These are phyloP conservation scores for Quercus alba DNA, from an alignment of 306 rosid genomes.

Conservation along the genomic window DNA sequence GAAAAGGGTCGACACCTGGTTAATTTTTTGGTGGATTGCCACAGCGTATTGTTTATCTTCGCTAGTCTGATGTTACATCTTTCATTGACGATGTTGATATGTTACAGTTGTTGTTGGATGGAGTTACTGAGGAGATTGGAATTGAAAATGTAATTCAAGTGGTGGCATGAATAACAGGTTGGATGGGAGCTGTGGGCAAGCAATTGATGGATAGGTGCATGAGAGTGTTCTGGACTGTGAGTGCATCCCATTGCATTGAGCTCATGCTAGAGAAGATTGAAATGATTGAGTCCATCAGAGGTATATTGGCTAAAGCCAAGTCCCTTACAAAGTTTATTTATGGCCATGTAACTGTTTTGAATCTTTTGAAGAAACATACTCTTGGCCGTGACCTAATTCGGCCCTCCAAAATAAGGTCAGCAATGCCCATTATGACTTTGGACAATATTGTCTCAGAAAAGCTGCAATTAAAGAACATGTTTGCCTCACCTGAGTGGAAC, in stretches of 20 bases:
- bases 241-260: slow-evolving; percentile 27
- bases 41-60: slow-evolving; percentile 16
- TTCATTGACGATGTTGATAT: background rate
- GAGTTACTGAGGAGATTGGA: slow-evolving; percentile 13
- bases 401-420: slow-evolving; percentile 20
- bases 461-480: slow-evolving; percentile 8
- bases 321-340: slow-evolving; percentile 18
- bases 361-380: slow-evolving; percentile 21
- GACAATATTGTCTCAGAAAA: slow-evolving; percentile 17
- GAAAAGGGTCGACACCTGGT: slow-evolving; percentile 18
- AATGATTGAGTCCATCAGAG: background rate
- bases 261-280: slow-evolving; percentile 23
- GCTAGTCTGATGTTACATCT: slow-evolving; percentile 14
- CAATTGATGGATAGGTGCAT: slow-evolving; percentile 14
- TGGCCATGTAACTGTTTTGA: slow-evolving; percentile 6
- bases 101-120: slow-evolving; percentile 2
- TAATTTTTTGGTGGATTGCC: slow-evolving; percentile 28
- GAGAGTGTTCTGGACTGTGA: slow-evolving; percentile 23
- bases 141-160: slow-evolving; percentile 21
- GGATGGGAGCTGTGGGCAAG: slow-evolving; percentile 12
- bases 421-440: slow-evolving; percentile 21
- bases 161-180: slow-evolving; percentile 18
- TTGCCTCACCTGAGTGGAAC: slow-evolving; percentile 21
- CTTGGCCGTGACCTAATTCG: slow-evolving; percentile 9
- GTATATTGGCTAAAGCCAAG: slow-evolving; percentile 20